Percentiles rank a stretch among this genome's conserved stretches.
phyloP scores from a whole-genome alignment of 805 yeast genomes.

The Starmera amethionina region DNA sequence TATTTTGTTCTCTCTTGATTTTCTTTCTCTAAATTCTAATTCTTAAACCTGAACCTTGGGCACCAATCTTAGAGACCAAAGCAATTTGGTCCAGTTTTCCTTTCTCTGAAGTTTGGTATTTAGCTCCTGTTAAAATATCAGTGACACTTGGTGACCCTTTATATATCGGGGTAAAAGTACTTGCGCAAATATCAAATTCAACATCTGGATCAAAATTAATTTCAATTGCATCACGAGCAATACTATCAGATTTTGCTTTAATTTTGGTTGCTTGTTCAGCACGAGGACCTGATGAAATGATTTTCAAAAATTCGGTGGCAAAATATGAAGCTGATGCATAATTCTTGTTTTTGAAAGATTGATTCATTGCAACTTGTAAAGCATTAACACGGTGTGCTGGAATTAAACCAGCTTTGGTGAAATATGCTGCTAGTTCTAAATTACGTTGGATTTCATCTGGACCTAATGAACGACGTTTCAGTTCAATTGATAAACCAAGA shows the following conservation, averaged over 20 bases:
- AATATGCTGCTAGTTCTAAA: slow-evolving; percentile 91
- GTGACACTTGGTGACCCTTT: slow-evolving; percentile 54
- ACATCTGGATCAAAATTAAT: slow-evolving; percentile 90
- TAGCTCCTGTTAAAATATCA: slow-evolving; percentile 88
- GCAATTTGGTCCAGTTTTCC: slow-evolving; percentile 77
- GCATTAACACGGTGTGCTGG: slow-evolving; percentile 82
- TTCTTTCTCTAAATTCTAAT: slow-evolving; percentile 19
- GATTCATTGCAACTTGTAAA: slow-evolving; percentile 90
- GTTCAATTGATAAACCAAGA: slow-evolving; percentile 84
- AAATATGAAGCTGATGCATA: slow-evolving; percentile 82
- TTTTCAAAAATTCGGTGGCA: slow-evolving; percentile 72
- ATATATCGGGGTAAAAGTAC: slow-evolving; percentile 83
- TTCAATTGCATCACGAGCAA: slow-evolving; percentile 79
- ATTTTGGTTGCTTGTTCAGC: slow-evolving; percentile 84
- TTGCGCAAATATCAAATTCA: slow-evolving; percentile 83
- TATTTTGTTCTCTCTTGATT: not conserved
- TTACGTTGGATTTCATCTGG: slow-evolving; percentile 70
- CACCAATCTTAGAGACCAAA: slow-evolving; percentile 70
- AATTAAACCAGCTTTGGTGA: slow-evolving; percentile 75
- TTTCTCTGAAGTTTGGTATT: slow-evolving; percentile 65
- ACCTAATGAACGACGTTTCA: slow-evolving; percentile 75
- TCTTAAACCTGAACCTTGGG: slow-evolving; percentile 86
- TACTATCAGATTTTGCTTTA: slow-evolving; percentile 67
- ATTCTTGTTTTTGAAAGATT: slow-evolving; percentile 81
- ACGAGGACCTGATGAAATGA: slow-evolving; percentile 64